A percentile compares a stretch with the other conserved stretches of the same genome.
Evolutionary conservation across 768 basidiomycete genomes (phyloP).

Genomic region (Suillus variegatus): DNA sequence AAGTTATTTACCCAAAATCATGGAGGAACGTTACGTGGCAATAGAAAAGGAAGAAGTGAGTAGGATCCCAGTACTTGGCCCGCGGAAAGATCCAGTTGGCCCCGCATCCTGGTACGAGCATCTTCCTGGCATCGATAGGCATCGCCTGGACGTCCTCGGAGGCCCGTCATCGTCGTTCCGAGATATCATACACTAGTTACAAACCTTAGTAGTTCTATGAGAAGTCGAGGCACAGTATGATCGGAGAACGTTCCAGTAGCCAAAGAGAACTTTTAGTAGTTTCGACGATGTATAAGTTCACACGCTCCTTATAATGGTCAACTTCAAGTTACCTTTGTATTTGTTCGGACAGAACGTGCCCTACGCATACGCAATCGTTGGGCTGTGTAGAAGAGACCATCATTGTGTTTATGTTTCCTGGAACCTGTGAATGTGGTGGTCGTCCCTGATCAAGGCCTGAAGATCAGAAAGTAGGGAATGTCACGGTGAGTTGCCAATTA

Average conservation of each 20-base stretch:
- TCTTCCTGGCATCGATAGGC: background rate
- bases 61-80: background rate
- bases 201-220: background rate
- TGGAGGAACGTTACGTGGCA: background rate
- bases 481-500: background rate
- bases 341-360: background rate
- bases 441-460: too few relatives aligned
- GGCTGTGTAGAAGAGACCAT: background rate
- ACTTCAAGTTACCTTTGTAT: background rate
- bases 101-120: background rate
- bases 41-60: background rate
- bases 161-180: background rate
- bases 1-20: background rate
- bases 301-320: background rate
- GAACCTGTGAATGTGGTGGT: background rate
- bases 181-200: background rate
- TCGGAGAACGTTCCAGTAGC: background rate
- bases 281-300: background rate
- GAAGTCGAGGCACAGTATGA: background rate
- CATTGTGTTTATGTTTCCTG: background rate
- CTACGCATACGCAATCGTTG: background rate
- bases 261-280: background rate
- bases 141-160: background rate
- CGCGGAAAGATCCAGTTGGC: background rate
- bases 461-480: background rate